Base-by-base conservation (phyloP, 352 stramenopile species). In the Pythium myriotylum region DNA sequence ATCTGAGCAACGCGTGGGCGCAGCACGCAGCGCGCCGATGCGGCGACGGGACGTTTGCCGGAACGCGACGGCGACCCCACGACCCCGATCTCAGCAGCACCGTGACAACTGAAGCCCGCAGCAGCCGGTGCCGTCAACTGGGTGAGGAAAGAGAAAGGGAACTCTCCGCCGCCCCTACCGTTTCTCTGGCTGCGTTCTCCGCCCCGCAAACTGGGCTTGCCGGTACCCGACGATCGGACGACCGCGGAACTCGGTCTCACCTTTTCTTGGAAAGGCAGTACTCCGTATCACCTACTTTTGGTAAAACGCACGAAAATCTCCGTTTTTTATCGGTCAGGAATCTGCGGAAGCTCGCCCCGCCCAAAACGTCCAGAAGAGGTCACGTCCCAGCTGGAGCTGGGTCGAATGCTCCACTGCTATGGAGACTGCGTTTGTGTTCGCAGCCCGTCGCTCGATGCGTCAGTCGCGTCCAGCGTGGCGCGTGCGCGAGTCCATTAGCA, bases 341-440 rank as follows among this genome's bases (percentile, higher is more conserved):
- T 62, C 45, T n/a, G 19, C 5, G 10, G 39, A 46, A 40, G 32
- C 20, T 49, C 49, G 54, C 29, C 24, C 46, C 16, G n/a, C 17
- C 17, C 5, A 22, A 59, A 52, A 32, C 17, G 54, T 62, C 43
- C 54, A 62, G 54, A 62, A 62, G 29, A 20, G 10, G 45, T 62
- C 54, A 62, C 42, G 14, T 17, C 13, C 24, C 39, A 37, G 32
- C 17, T 54, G 42, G 20, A 3, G 5, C 37, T 6, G 5, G 37
- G 7, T 43, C 37, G 37, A 43, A 10, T 35, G 29, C 29, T 35
- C 29, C 29, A 35, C 5, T 35, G 29, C 29, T 10, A 35, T 35
- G 29, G 29, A 35, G 29, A 35, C 10, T 35, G 29, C 10, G 5
- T 35, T 5, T 35, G n/a, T n/a, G n/a, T n/a, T n/a, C n/a, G n/a